Base-by-base conservation (phyloP, 2,329 filamentous ascomycete species). In the Biscogniauxia mediterranea region DNA sequence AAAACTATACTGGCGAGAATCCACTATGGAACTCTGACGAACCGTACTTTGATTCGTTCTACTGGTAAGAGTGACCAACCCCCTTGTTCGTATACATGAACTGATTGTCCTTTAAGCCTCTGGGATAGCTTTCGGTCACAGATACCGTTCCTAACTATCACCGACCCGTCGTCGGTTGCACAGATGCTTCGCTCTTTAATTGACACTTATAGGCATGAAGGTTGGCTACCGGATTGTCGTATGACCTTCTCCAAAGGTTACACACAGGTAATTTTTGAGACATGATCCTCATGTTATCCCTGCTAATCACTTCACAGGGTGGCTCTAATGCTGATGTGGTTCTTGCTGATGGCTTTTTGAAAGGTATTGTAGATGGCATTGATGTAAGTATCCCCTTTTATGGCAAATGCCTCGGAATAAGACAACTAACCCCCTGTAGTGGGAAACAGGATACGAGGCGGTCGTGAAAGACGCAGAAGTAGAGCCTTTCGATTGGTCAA, bases 171-270 rank as follows among this genome's bases (percentile, higher is more conserved):
- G 0, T 83, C 85, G 1, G 84, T 91, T 57, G 83, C 86, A 0
- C 76, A 83, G 59, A 90, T 92, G 84, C 80, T 92, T 11, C 81
- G 88, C 21, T 90, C 87, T 59, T 77, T 93, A 32, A 84, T 93
- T 19, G 89, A 92, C 61, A 91, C 85, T 0, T 93, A 92, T 66
- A 80, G 81, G 28, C 82, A 90, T 66, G 81, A 88, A 66, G 90
- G 90, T 0, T 91, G 86, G 78, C 76, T 93, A 5, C 90, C 90
- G 0, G 90, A 93, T 70, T 92, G 89, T 65, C 84, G 89, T 42
- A 92, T 92, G 89, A 87, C 83, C n/a, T 79, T 92, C 1, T 90
- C 85, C 71, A 90, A 89, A 70, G 90, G 90, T 0, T 89, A 83
- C 69, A 91, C 88, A 0, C 90, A 92, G 68, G 76, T 76, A 63